phyloP scores from a whole-genome alignment of 1,284 basidiomycete species.

The Ganoderma lucidum region DNA sequence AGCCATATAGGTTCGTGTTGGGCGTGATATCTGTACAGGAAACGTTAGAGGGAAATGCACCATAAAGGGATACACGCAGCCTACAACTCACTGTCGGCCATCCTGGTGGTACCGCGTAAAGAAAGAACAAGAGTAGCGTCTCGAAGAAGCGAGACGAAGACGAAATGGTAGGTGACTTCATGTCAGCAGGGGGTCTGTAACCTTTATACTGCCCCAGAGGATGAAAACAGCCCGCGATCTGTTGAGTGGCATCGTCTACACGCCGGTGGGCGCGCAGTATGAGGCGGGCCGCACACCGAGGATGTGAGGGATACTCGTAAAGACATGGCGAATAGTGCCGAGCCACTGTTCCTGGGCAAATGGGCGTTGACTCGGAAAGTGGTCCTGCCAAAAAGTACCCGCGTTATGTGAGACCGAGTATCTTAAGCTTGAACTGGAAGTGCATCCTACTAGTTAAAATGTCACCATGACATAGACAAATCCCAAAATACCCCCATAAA shows the following conservation, averaged over 20 bases:
- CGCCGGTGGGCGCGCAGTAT: background rate
- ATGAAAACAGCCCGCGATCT: background rate
- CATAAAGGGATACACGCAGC: background rate
- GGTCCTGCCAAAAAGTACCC: background rate
- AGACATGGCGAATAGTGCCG: background rate
- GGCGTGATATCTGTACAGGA: background rate
- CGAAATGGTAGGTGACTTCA: background rate
- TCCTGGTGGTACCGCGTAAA: background rate
- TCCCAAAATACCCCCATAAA: too few relatives aligned
- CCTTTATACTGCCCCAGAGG: background rate
- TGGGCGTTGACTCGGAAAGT: background rate
- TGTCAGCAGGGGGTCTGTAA: background rate
- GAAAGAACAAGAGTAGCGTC: background rate
- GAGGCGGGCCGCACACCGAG: background rate
- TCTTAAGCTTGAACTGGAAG: background rate
- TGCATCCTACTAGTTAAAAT: too few relatives aligned
- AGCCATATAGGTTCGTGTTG: slow-evolving; percentile 28
- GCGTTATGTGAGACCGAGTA: background rate
- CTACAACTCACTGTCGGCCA: background rate
- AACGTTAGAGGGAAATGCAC: background rate
- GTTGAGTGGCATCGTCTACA: background rate
- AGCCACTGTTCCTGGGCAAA: background rate
- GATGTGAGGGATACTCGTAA: background rate
- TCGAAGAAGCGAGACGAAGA: background rate
- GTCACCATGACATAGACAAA: too few relatives aligned